These are phyloP conservation scores for Microascus cirrosus DNA, from an alignment of 2,329 filamentous ascomycete species.

Conservation along the genomic window DNA sequence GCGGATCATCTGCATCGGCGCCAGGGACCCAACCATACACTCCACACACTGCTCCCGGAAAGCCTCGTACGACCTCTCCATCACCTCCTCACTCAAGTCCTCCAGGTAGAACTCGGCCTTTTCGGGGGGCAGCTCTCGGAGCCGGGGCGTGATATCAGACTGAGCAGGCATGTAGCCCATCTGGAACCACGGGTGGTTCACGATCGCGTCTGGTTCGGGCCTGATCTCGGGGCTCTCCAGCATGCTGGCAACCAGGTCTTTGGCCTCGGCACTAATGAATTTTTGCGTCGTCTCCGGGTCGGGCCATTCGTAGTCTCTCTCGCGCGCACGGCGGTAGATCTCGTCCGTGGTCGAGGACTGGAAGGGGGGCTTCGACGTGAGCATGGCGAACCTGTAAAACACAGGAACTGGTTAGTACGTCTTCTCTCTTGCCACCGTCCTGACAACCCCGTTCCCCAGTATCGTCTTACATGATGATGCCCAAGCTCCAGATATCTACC, in stretches of 20 bases:
- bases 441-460: not conserved
- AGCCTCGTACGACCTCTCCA: conserved; percentile 36
- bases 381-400: conserved; percentile 72
- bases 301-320: conserved; percentile 73
- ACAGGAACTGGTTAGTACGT: conserved; percentile 1
- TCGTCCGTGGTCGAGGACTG: conserved; percentile 84
- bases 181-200: conserved; percentile 70
- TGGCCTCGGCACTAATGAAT: conserved; percentile 63
- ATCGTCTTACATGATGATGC: conserved; percentile 79
- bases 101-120: conserved; percentile 45
- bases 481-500: conserved; percentile 96
- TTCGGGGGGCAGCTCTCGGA: conserved; percentile 45
- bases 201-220: conserved; percentile 66
- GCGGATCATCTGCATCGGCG: conserved; percentile 30
- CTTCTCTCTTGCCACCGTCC: conserved; percentile 7
- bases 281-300: conserved; percentile 52
- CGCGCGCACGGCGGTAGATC: conserved; percentile 62
- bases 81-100: conserved; percentile 30
- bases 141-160: conserved; percentile 44
- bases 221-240: conserved; percentile 65
- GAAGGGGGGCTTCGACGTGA: conserved; percentile 92
- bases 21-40: conserved; percentile 49
- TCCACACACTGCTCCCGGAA: conserved; percentile 45
- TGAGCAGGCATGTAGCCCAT: conserved; percentile 60
- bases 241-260: conserved; percentile 67